phyloP scores from a whole-genome alignment of 2,329 filamentous ascomycete genomes.

The Escovopsis weberi region DNA sequence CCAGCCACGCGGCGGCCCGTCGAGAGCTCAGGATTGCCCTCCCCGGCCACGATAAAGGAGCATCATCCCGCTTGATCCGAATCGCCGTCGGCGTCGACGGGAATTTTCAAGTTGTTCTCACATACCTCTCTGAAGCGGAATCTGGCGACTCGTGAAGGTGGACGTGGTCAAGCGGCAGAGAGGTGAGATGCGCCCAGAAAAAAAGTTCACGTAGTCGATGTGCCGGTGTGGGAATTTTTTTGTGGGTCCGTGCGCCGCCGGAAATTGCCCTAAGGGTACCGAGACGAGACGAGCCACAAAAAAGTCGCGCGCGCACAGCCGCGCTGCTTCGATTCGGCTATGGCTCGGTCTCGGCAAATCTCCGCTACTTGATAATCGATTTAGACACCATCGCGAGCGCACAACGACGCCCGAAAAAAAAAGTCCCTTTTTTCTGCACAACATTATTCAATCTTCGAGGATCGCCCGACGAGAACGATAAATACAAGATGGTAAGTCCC shows the following conservation, averaged over 20 bases:
- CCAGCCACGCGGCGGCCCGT: slow-evolving; percentile 12
- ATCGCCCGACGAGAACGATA: slow-evolving; percentile 46
- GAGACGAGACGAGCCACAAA: neutral
- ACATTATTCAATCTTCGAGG: slow-evolving; percentile 46
- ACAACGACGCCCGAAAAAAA: slow-evolving; percentile 14
- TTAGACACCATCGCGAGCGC: slow-evolving; percentile 14
- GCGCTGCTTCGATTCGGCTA: too few species aligned
- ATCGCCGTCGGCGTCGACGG: slow-evolving; percentile 14
- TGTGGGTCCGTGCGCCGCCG: slow-evolving; percentile 22
- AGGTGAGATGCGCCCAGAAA: slow-evolving; percentile 7
- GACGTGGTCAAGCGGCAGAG: slow-evolving; percentile 13
- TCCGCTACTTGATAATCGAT: slow-evolving; percentile 16
- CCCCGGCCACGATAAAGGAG: slow-evolving; percentile 39
- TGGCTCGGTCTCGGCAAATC: slow-evolving; percentile 22
- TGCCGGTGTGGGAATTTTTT: slow-evolving; percentile 18
- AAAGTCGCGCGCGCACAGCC: too few species aligned
- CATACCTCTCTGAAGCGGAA: slow-evolving; percentile 26
- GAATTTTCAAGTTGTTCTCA: slow-evolving; percentile 11
- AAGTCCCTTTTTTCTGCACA: slow-evolving; percentile 14
- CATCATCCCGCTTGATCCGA: slow-evolving; percentile 24
- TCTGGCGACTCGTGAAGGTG: slow-evolving; percentile 14
- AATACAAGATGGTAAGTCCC: slow-evolving; percentile 45
- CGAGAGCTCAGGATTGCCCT: slow-evolving; percentile 39
- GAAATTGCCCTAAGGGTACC: slow-evolving; percentile 28
- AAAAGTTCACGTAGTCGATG: slow-evolving; percentile 7